These are phyloP conservation scores for Iodosphaeria phyllophila DNA, from an alignment of 2,329 filamentous ascomycete genomes.

Conservation along the genomic window DNA sequence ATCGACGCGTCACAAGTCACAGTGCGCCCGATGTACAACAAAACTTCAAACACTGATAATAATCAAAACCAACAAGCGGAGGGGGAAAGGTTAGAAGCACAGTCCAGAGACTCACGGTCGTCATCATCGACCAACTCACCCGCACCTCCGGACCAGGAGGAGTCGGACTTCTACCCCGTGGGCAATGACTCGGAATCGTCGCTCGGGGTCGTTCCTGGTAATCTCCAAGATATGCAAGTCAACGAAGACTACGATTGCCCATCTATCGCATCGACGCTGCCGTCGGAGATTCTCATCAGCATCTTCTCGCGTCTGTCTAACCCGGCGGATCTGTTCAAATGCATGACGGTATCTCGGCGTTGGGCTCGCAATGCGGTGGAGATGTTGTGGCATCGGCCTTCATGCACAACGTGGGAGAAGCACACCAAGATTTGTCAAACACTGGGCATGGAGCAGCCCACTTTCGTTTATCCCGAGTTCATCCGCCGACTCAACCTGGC, in stretches of 20 bases:
- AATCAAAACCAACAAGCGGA: background rate
- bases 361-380: constrained; percentile 91
- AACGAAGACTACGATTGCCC: constrained; percentile 46
- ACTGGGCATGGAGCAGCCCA: constrained; percentile 51
- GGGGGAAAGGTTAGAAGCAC: too few species aligned
- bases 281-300: constrained; percentile 85
- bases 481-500: constrained; percentile 87
- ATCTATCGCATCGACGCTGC: constrained; percentile 68
- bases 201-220: constrained; percentile 54
- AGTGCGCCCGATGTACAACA: background rate
- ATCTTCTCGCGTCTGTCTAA: constrained; percentile 73
- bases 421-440: constrained; percentile 67
- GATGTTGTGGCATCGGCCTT: constrained; percentile 82
- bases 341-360: constrained; percentile 83
- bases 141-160: constrained; percentile 61
- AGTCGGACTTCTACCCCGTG: constrained; percentile 80
- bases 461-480: constrained; percentile 77
- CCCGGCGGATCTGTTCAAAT: constrained; percentile 61
- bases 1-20: too few species aligned
- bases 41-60: background rate
- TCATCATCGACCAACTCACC: constrained; percentile 60
- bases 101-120: constrained; percentile 32
- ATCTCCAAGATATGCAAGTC: constrained; percentile 55
- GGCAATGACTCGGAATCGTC: constrained; percentile 91
- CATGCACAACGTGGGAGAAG: constrained; percentile 73